Percentiles rank a stretch among this genome's conserved stretches.
These are phyloP conservation scores for Rhododendron simsii DNA, from an alignment of 148 eudicot species.

Conservation along the genomic window DNA sequence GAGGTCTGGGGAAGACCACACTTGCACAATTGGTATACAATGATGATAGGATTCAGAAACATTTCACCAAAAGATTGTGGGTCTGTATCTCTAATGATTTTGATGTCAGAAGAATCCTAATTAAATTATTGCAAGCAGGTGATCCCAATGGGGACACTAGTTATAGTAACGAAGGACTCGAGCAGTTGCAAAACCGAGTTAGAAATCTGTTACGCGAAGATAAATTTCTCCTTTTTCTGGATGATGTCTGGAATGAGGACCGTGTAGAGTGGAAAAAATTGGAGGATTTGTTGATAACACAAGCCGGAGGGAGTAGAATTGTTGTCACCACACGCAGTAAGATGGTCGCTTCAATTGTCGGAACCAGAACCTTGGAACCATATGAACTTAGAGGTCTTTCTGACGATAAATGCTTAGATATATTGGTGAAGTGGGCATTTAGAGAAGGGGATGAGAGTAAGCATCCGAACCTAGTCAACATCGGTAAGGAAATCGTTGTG, in stretches of 20 bases:
- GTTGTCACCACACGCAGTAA: conserved; percentile 22
- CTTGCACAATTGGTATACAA: conserved; percentile 20
- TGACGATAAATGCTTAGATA: conserved; percentile 6
- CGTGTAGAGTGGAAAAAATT: background rate
- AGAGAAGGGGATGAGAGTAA: conserved; percentile 5
- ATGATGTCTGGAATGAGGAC: conserved; percentile 30
- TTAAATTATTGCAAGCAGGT: background rate
- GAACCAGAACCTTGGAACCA: background rate
- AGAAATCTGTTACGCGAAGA: background rate
- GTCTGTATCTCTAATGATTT: conserved; percentile 23
- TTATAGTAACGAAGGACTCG: background rate
- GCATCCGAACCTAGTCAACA: background rate
- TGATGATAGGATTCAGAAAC: background rate
- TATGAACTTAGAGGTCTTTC: conserved; percentile 7
- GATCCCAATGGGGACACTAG: background rate
- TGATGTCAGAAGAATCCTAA: background rate
- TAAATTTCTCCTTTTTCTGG: conserved; percentile 23
- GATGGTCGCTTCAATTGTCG: conserved; percentile 10
- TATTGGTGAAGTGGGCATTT: conserved; percentile 23
- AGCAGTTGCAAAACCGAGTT: background rate
- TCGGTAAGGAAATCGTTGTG: too few species aligned
- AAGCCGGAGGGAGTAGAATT: conserved; percentile 13
- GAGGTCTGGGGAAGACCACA: conserved; percentile 34
- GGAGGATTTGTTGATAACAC: background rate
- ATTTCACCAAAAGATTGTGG: conserved; percentile 23